Evolutionary conservation across 331 rosid genomes (phyloP).

Genomic region (Dryas integrifolia): DNA sequence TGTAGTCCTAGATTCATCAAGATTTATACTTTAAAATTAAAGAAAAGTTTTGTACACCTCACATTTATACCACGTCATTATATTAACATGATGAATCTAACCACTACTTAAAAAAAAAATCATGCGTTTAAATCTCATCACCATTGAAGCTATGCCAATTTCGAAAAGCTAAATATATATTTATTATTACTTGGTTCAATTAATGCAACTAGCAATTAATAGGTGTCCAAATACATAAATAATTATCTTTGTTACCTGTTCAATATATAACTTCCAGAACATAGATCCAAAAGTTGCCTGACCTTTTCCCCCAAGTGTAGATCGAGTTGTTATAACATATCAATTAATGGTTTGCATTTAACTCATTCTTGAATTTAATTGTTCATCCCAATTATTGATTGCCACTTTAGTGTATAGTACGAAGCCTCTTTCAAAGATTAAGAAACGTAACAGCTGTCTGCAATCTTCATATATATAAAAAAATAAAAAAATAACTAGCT

Average conservation of each 20-base stretch:
- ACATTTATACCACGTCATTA: no score
- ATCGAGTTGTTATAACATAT: slow-evolving; percentile 1
- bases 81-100: no score
- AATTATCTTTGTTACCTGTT: slow-evolving; percentile 5
- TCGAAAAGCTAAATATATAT: not conserved
- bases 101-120: no score
- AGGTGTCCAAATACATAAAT: not conserved
- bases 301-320: not conserved
- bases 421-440: slow-evolving; percentile 26
- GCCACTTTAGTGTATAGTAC: slow-evolving; percentile 20
- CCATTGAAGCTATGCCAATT: no score
- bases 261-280: not conserved
- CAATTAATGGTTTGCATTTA: slow-evolving; percentile 9
- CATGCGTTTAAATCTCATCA: not conserved
- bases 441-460: slow-evolving; percentile 19
- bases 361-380: slow-evolving; percentile 3
- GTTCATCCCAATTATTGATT: slow-evolving; percentile 2
- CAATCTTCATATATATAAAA: not conserved
- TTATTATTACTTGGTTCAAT: not conserved
- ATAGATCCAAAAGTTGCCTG: not conserved
- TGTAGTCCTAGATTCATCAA: no score
- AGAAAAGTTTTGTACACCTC: no score
- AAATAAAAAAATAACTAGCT: not conserved
- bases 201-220: slow-evolving; percentile 1
- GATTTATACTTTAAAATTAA: no score